These are phyloP conservation scores for Saccharomycopsis lassenensis DNA, from an alignment of 805 yeast genomes.

Conservation along the genomic window DNA sequence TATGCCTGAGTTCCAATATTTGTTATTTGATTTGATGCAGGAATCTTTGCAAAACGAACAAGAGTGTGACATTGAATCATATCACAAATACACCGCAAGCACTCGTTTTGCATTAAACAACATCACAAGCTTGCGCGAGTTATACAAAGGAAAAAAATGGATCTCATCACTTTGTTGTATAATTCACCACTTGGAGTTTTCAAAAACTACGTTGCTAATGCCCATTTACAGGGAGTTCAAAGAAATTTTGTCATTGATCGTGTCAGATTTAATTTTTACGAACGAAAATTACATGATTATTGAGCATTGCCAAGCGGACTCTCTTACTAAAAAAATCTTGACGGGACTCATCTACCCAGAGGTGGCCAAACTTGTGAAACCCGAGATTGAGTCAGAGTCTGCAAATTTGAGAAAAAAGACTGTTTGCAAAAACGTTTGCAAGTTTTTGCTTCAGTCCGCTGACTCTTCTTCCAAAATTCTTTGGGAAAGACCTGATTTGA, in stretches of 20 bases:
- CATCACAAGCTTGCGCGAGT: slow-evolving; percentile 22
- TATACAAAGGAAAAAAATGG: slow-evolving; percentile 25
- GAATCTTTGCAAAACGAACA: slow-evolving; percentile 18
- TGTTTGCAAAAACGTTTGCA: slow-evolving; percentile 17
- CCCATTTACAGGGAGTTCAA: slow-evolving; percentile 3
- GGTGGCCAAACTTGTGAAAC: slow-evolving; percentile 5
- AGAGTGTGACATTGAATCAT: slow-evolving; percentile 19
- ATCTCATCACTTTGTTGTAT: slow-evolving; percentile 28
- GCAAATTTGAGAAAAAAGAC: slow-evolving; percentile 23
- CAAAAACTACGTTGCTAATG: slow-evolving; percentile 8
- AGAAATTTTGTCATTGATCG: slow-evolving; percentile 4
- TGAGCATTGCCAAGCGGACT: slow-evolving; percentile 11
- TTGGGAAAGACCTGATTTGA: slow-evolving; percentile 15
- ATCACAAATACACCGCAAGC: slow-evolving; percentile 23
- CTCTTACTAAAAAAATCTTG: slow-evolving; percentile 10
- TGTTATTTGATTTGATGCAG: slow-evolving; percentile 25
- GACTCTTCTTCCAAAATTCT: slow-evolving; percentile 11
- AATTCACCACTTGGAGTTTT: slow-evolving; percentile 21
- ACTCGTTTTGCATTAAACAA: slow-evolving; percentile 26
- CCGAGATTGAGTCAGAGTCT: slow-evolving; percentile 19
- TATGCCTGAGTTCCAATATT: slow-evolving; percentile 35
- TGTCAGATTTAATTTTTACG: slow-evolving; percentile 6
- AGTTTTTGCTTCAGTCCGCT: slow-evolving; percentile 19
- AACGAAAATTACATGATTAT: slow-evolving; percentile 13
- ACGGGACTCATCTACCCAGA: slow-evolving; percentile 14